phyloP scores from a whole-genome alignment of 1,284 basidiomycete species.

The Macrocystidia cucumis region DNA sequence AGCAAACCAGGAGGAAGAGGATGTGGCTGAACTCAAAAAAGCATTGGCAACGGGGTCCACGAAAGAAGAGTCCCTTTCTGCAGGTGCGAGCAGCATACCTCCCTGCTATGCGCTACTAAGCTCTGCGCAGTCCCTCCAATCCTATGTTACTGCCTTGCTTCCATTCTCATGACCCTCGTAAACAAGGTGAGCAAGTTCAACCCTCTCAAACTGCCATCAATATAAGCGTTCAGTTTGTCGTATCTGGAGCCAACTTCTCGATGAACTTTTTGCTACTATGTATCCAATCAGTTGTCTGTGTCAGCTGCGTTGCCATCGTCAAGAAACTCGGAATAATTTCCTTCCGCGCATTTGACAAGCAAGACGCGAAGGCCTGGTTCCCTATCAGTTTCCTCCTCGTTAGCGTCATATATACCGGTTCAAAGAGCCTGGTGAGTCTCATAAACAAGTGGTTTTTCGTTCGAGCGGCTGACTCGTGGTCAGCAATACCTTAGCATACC shows the following conservation, averaged over 20 bases:
- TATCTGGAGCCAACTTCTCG: constrained; percentile 89
- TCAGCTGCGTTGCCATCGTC: constrained; percentile 64
- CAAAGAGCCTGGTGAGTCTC: constrained; percentile 82
- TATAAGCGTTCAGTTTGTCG: constrained; percentile 68
- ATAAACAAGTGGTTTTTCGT: not conserved
- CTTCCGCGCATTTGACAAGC: constrained; percentile 79
- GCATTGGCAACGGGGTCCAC: constrained; percentile 47
- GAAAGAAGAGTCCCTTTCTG: constrained; percentile 27
- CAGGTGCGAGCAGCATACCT: constrained; percentile 22
- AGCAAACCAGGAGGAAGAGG: constrained; percentile 21
- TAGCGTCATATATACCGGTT: constrained; percentile 95
- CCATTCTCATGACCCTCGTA: constrained; percentile 96
- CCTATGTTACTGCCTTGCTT: constrained; percentile 87
- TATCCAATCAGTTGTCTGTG: constrained; percentile 88
- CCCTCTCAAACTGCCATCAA: not conserved
- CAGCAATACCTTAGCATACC: constrained; percentile 93
- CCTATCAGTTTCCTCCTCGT: constrained; percentile 92
- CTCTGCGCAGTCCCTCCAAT: constrained; percentile 60
- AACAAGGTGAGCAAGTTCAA: constrained; percentile 77
- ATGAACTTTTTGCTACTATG: constrained; percentile 96
- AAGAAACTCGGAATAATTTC: constrained; percentile 84
- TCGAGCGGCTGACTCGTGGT: constrained; percentile 1
- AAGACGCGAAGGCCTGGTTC: constrained; percentile 91
- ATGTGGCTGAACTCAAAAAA: constrained; percentile 57
- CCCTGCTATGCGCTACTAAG: not conserved